Conservation (phyloP, 164 flowering plant species). For the Sedum album region DNA sequence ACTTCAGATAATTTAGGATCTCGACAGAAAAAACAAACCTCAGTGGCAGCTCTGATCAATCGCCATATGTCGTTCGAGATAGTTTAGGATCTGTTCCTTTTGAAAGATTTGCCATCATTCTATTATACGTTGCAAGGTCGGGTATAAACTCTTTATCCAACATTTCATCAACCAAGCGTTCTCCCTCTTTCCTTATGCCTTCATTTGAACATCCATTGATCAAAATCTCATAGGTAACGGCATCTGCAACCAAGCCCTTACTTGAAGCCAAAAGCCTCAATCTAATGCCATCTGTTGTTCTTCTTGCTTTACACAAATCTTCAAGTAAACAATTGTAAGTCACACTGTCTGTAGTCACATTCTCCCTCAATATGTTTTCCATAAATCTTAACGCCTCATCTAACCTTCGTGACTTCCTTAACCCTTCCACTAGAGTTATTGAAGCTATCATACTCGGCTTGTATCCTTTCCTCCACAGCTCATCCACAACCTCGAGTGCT, state of each 20-base stretch:
- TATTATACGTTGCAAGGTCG: constrained; percentile 71
- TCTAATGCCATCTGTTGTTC: constrained; percentile 51
- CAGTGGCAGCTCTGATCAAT: background rate
- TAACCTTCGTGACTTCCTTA: constrained; percentile 31
- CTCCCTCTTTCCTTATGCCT: constrained; percentile 55
- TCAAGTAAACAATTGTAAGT: constrained; percentile 65
- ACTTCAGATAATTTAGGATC: background rate
- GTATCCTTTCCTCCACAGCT: constrained; percentile 49
- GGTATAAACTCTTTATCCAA: constrained; percentile 69
- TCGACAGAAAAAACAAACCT: background rate
- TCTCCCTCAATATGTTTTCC: constrained; percentile 56
- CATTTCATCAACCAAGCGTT: constrained; percentile 67
- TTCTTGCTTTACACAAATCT: constrained; percentile 49
- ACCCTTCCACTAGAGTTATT: constrained; percentile 60
- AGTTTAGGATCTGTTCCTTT: background rate
- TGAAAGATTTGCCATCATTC: constrained; percentile 42
- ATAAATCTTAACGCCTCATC: constrained; percentile 38
- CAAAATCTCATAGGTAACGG: constrained; percentile 44
- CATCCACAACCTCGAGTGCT: constrained; percentile 48
- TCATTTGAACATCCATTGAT: constrained; percentile 58
- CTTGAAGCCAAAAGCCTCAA: constrained; percentile 57
- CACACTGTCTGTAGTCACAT: constrained; percentile 55
- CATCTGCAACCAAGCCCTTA: constrained; percentile 58
- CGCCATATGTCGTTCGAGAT: background rate
- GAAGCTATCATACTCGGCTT: constrained; percentile 50